These are phyloP conservation scores for Haemoproteus tartakovskyi DNA, from an alignment of 169 alveolate species.

Conservation along the genomic window DNA sequence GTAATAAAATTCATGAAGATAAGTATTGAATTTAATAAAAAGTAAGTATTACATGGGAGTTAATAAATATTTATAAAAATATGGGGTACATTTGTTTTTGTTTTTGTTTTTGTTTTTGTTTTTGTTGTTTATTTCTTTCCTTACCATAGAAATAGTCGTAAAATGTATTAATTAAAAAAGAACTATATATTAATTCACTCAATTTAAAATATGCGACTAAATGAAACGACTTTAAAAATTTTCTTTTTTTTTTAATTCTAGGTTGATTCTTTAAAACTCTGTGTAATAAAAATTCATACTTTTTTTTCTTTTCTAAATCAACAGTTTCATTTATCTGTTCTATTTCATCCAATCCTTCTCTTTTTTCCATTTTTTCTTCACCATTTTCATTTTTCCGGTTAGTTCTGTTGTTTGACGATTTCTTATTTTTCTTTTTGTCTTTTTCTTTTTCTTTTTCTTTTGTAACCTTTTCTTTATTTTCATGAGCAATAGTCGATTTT, in stretches of 20 bases:
- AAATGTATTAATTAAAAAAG: conserved; percentile 16
- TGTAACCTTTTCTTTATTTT: not conserved
- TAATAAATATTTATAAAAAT: no score
- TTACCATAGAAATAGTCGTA: conserved; percentile 8
- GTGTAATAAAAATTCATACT: conserved; percentile 4
- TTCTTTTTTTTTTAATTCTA: conserved; percentile 10
- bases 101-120: not conserved
- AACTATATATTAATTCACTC: conserved; percentile 19
- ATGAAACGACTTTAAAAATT: conserved; percentile 21
- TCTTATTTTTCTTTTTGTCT: not conserved
- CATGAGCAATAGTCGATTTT: no score
- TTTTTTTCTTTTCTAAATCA: conserved; percentile 2
- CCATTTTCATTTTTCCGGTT: not conserved
- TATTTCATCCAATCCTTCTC: not conserved
- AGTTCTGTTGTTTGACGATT: not conserved
- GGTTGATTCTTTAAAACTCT: conserved; percentile 1
- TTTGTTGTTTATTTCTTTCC: not conserved
- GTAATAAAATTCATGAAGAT: no score
- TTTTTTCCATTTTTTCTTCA: not conserved
- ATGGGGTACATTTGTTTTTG: no score
- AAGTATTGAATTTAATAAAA: no score
- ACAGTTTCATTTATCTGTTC: not conserved
- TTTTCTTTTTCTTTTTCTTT: no score
- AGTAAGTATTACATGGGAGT: no score
- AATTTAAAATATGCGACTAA: conserved; percentile 33